Evolutionary conservation across 805 yeast species (phyloP).

Genomic region (Metschnikowia bowlesiae): DNA sequence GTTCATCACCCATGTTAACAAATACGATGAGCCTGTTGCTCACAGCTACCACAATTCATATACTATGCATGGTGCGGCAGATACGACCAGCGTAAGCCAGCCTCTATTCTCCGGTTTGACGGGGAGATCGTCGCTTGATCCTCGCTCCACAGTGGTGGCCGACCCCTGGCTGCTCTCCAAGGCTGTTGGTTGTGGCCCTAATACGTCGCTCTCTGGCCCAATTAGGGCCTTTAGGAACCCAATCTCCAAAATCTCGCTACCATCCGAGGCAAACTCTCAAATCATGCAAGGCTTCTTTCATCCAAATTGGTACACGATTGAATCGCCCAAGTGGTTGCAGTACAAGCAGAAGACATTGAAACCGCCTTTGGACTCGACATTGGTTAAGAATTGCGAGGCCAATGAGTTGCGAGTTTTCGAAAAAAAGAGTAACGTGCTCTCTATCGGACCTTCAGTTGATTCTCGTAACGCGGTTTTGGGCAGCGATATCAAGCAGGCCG

Average conservation of each 20-base stretch:
- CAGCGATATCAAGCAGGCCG: slow-evolving; percentile 26
- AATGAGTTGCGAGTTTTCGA: slow-evolving; percentile 18
- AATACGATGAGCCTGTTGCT: slow-evolving; percentile 28
- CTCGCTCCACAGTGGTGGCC: slow-evolving; percentile 63
- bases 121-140: slow-evolving; percentile 68
- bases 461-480: slow-evolving; percentile 32
- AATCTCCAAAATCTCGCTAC: slow-evolving; percentile 31
- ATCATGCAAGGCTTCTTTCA: slow-evolving; percentile 40
- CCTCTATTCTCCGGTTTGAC: slow-evolving; percentile 78
- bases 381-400: slow-evolving; percentile 21
- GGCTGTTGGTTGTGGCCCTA: slow-evolving; percentile 37
- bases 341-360: slow-evolving; percentile 23
- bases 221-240: slow-evolving; percentile 30
- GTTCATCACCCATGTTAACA: slow-evolving; percentile 38
- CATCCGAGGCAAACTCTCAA: slow-evolving; percentile 29
- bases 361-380: slow-evolving; percentile 26
- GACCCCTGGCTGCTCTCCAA: slow-evolving; percentile 64
- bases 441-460: slow-evolving; percentile 37
- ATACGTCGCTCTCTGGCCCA: slow-evolving; percentile 19
- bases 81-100: slow-evolving; percentile 53
- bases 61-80: slow-evolving; percentile 25
- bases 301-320: slow-evolving; percentile 43
- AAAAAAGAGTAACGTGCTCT: slow-evolving; percentile 22
- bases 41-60: slow-evolving; percentile 21
- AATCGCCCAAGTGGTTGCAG: slow-evolving; percentile 39